Conservation (phyloP, 1,139 yeast species). For the Suhomyces taliae region DNA sequence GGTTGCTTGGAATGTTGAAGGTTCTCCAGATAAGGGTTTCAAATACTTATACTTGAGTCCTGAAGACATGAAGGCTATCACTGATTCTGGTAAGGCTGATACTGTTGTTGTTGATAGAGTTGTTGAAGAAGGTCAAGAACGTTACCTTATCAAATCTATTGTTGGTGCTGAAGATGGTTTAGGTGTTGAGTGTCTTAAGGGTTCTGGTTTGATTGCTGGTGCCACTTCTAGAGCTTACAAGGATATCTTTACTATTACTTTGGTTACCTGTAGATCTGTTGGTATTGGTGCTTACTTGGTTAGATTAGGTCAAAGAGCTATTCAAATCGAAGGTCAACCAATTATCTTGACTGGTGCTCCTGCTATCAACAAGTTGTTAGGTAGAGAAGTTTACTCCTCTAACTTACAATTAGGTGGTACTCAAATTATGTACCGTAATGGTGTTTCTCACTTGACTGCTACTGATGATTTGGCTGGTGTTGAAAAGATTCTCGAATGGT, state of each 20-base stretch:
- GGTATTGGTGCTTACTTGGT: constrained; percentile 99
- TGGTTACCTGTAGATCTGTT: constrained; percentile 97
- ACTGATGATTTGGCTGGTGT: constrained; percentile 96
- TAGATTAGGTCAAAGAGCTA: constrained; percentile 97
- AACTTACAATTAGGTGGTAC: constrained; percentile 98
- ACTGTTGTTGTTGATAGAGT: constrained; percentile 74
- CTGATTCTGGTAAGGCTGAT: constrained; percentile 57
- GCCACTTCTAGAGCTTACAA: constrained; percentile 97
- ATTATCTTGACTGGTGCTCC: constrained; percentile 98
- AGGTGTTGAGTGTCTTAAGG: constrained; percentile 97
- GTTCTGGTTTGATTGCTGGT: constrained; percentile 98
- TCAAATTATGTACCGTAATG: constrained; percentile 96
- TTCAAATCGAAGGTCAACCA: constrained; percentile 98
- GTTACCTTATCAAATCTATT: constrained; percentile 78
- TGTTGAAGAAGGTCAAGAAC: constrained; percentile 82
- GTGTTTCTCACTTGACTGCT: constrained; percentile 97
- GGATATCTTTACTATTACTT: constrained; percentile 92
- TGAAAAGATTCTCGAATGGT: constrained; percentile 91
- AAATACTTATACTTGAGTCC: constrained; percentile 78
- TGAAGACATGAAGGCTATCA: constrained; percentile 62
- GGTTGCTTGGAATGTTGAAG: constrained; percentile 88
- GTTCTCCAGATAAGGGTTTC: constrained; percentile 82
- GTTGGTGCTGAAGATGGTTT: constrained; percentile 95
- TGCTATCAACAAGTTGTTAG: constrained; percentile 92
- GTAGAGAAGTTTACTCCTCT: constrained; percentile 95